These are phyloP conservation scores for Plasmodium knowlesi DNA, from an alignment of 169 alveolate species.

Conservation along the genomic window DNA sequence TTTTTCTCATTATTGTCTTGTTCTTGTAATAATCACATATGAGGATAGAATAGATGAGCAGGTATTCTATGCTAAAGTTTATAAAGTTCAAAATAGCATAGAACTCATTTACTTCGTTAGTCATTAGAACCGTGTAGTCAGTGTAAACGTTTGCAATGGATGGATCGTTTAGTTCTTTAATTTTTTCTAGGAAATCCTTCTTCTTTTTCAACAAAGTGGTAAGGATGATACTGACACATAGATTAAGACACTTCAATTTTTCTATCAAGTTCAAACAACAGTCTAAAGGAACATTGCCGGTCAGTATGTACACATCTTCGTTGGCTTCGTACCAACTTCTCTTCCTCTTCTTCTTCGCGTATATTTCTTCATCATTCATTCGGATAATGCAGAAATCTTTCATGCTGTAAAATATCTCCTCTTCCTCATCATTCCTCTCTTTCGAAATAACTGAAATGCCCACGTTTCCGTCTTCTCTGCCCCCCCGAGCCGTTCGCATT, in stretches of 20 bases:
- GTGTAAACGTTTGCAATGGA: constrained; percentile 24
- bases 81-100: constrained; percentile 48
- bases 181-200: constrained; percentile 37
- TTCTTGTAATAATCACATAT: constrained; percentile 52
- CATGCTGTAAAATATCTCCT: constrained; percentile 48
- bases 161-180: constrained; percentile 10
- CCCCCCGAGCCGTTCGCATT: background rate
- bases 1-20: constrained; percentile 34
- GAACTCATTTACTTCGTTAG: constrained; percentile 54
- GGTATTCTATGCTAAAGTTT: constrained; percentile 60
- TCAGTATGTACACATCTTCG: constrained; percentile 15
- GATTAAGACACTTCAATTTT: constrained; percentile 56
- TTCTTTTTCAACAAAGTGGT: constrained; percentile 33
- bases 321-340: constrained; percentile 36
- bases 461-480: background rate
- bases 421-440: constrained; percentile 31
- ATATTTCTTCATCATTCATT: constrained; percentile 25
- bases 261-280: constrained; percentile 70
- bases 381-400: constrained; percentile 35
- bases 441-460: constrained; percentile 41
- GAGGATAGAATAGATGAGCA: constrained; percentile 53
- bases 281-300: constrained; percentile 58
- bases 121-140: constrained; percentile 16
- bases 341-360: constrained; percentile 12
- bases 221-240: constrained; percentile 69